Percentiles rank a stretch among this genome's conserved stretches.
Conservation (phyloP, 805 yeast genomes). For the Saturnispora gosingensis region DNA sequence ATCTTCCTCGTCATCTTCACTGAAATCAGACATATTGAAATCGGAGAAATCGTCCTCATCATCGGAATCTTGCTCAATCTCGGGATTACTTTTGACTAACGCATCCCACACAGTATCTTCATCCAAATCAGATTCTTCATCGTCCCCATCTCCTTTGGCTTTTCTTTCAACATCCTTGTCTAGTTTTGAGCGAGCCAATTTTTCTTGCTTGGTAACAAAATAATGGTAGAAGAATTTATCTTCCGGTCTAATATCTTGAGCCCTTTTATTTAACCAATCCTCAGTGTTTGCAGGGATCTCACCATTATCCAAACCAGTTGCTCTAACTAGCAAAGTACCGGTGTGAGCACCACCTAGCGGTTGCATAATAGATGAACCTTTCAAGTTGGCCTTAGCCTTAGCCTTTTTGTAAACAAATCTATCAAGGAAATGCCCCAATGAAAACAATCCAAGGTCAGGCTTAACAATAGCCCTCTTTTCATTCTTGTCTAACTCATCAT, state of each 20-base stretch:
- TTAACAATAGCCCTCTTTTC: constrained; percentile 33
- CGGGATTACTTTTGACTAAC: constrained; percentile 47
- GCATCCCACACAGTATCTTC: constrained; percentile 56
- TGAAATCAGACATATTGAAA: constrained; percentile 31
- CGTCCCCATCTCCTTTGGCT: constrained; percentile 34
- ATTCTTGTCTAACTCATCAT: constrained; percentile 23
- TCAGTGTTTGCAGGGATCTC: constrained; percentile 69
- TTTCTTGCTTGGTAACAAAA: constrained; percentile 54
- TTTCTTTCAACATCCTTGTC: constrained; percentile 37
- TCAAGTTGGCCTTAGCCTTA: constrained; percentile 60
- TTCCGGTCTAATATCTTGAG: constrained; percentile 67
- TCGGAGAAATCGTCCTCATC: constrained; percentile 31
- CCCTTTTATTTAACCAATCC: constrained; percentile 66
- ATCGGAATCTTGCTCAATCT: constrained; percentile 40
- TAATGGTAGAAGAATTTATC: constrained; percentile 84
- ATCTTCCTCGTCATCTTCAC: constrained; percentile 27
- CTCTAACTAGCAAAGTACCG: constrained; percentile 56
- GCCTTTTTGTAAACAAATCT: constrained; percentile 93
- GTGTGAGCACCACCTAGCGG: constrained; percentile 84
- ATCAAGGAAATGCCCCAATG: constrained; percentile 85
- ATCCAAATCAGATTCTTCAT: constrained; percentile 37
- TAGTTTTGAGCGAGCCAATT: constrained; percentile 26
- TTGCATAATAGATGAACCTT: constrained; percentile 95
- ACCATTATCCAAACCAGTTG: constrained; percentile 33
- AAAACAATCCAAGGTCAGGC: constrained; percentile 86